Evolutionary conservation across 2,329 filamentous ascomycete genomes (phyloP), one percentile per base, ranked within the genome.

Genomic region (Eutypa lata): DNA sequence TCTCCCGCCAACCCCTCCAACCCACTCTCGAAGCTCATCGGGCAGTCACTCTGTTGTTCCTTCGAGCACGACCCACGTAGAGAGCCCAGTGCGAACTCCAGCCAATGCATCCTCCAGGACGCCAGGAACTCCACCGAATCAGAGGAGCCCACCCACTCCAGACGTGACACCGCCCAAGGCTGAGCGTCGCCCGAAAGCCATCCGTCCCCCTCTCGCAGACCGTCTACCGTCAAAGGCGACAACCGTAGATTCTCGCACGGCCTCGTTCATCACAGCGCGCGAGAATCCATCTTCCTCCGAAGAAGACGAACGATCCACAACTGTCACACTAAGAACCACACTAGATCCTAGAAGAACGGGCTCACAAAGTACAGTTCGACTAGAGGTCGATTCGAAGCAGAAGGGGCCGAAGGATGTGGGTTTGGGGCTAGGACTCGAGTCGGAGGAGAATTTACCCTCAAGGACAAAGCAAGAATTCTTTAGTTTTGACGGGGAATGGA

Each of bases 241-340:
- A 2, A 70, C 78, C 7, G 35, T 14, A 38, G 86, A 83, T 49
- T 84, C 81, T n/a, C 79, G 79, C 38, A 79, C 84, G 21, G 85
- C 87, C 50, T 91, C 88, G 1, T 91, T 90, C 64, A 84, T 75
- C 59, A 91, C 89, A 2, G 88, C 88, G 4, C 78, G 75, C 38
- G 88, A 91, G 68, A 80, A 81, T 44, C 79, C 81, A 1, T 78
- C 77, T 18, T 82, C 82, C 1, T 87, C 86, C 19, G 83, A 84
- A 28, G 85, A 88, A 54, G 75, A 78, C 52, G 68, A 67, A 40
- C 73, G 63, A 51, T 71, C 73, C 14, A 75, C 76, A 3, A n/a
- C n/a, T n/a, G n/a, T n/a, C n/a, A n/a, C n/a, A n/a, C 58, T 76
- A 22, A 71, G 74, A 24, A 71, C 70, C n/a, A 53, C 57, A 8